Evolutionary conservation across 768 basidiomycete species (phyloP).

Genomic region (Neoboletus magnificus): DNA sequence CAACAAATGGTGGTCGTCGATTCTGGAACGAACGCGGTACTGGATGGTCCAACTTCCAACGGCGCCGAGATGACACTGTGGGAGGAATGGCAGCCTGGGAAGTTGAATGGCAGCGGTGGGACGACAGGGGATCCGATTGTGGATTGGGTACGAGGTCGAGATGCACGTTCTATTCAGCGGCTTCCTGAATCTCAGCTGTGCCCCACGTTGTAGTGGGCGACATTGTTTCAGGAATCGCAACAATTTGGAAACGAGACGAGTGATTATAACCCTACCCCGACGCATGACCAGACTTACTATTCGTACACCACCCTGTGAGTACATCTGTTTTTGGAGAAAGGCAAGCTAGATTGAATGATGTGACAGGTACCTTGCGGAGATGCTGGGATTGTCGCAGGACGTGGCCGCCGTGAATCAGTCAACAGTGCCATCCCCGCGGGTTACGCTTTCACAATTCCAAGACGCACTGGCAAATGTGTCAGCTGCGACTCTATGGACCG

Average conservation of each 20-base stretch:
- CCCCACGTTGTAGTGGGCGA: background rate
- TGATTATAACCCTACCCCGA: background rate
- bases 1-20: background rate
- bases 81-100: background rate
- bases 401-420: background rate
- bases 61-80: background rate
- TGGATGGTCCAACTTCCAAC: background rate
- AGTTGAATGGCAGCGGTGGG: background rate
- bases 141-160: background rate
- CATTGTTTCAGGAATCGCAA: background rate
- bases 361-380: background rate
- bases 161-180: too few relatives aligned
- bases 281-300: too few relatives aligned
- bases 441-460: background rate
- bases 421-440: background rate
- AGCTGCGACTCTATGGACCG: background rate
- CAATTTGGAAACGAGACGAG: background rate
- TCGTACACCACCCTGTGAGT: background rate
- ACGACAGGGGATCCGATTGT: background rate
- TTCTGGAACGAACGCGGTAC: background rate
- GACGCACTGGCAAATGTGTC: background rate
- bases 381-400: background rate
- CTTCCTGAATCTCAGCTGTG: background rate
- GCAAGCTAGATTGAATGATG: background rate
- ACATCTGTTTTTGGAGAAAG: background rate